Percentiles rank a stretch among this genome's conserved stretches.
Conservation (phyloP, 2,329 filamentous ascomycete genomes). For the Colletotrichum sp. region DNA sequence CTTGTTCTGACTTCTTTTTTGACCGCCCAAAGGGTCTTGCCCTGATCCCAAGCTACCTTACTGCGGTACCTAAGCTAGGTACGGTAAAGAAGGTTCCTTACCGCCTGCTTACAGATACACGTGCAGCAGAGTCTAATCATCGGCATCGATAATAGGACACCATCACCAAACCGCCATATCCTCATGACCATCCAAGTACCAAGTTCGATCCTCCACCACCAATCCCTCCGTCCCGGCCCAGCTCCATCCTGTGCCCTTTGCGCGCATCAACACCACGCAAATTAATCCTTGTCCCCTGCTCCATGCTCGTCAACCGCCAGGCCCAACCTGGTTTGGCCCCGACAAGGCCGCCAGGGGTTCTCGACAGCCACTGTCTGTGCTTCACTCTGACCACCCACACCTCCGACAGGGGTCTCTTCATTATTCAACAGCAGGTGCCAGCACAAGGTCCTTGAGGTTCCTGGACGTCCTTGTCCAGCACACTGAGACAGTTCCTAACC, state of each 20-base stretch:
- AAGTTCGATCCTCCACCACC: not conserved
- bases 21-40: not conserved
- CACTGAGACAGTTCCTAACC: conserved; percentile 1
- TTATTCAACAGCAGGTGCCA: not conserved
- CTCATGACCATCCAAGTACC: not conserved
- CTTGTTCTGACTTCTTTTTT: not conserved
- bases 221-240: not conserved
- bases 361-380: conserved; percentile 21
- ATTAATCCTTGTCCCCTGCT: conserved; percentile 7
- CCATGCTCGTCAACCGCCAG: conserved; percentile 18
- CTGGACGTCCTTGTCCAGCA: not conserved
- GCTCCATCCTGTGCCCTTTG: not conserved
- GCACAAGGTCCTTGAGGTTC: not conserved
- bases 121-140: conserved; percentile 6
- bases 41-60: not conserved
- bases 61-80: not conserved
- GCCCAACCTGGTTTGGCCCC: conserved; percentile 13
- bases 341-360: conserved; percentile 16
- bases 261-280: not conserved
- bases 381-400: conserved; percentile 19
- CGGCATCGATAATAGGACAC: not conserved
- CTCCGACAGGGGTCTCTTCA: conserved; percentile 9
- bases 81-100: not conserved
- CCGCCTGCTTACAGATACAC: not conserved
- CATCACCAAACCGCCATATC: not conserved